Evolutionary conservation across 2,329 filamentous ascomycete genomes (phyloP), one percentile per base, ranked within the genome.

Genomic region (Penicillium janthinellum): DNA sequence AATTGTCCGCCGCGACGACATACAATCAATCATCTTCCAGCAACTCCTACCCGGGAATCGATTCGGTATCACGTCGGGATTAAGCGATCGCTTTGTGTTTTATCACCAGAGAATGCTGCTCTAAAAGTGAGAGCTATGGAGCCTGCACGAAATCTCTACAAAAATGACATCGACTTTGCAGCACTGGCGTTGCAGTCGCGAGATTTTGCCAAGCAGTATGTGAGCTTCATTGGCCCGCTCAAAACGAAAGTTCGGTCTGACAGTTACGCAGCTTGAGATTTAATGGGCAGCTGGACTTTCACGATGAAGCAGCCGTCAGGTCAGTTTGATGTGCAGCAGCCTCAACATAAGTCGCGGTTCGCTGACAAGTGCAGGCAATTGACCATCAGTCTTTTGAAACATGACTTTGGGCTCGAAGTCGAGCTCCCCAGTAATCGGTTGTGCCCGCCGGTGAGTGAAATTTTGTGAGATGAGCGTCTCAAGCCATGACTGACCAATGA

Each of bases 371-470:
- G 45, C 61, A 86, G 84, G 67, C 79, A 84, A 67, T 81, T 98
- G 51, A 96, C 93, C 11, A 92, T 90, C 71, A 88, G 88, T 17
- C 82, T 97, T 1, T 81, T 98, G 17, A 86, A 85, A 60, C 77
- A 84, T 14, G 89, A 97, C 74, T 98, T 97, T 74, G 83, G 82
- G 12, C 76, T 98, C 8, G 70, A 80, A 0, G 78, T 97, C 14
- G 81, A 88, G 5, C 80, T 98, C 1, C 92, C 92, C 0, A 78
- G 84, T 28, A 88, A 96, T 73, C 83, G 94, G 22, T 81, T 99
- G 0, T 98, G 94, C 71, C 95, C 94, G 12, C 91, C 93, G 1
- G 90, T 96, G 72, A 68, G 81, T 54, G 28, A 1, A 28, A 31
- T 8, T 6, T 11, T 35, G 31, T 5, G 51, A 28, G 22, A 6